A percentile compares a stretch with the other conserved stretches of the same genome.
These are phyloP conservation scores for Gnomoniopsis smithogilvyi DNA, from an alignment of 2,329 filamentous ascomycete species.

Conservation along the genomic window DNA sequence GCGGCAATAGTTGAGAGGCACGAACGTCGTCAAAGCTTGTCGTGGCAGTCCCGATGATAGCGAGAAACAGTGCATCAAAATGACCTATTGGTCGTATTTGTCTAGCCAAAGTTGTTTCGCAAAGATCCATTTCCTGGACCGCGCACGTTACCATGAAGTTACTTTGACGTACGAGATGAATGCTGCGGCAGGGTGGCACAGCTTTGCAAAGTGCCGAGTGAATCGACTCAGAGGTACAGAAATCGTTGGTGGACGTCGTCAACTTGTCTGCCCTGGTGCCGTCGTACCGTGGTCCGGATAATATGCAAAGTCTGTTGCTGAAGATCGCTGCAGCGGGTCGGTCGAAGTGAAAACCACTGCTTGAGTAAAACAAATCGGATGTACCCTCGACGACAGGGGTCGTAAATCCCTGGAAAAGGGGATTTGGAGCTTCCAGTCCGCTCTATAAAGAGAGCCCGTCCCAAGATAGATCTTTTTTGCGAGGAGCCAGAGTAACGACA, in stretches of 20 bases:
- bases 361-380: constrained; percentile 6
- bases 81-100: no score
- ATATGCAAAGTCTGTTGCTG: constrained; percentile 8
- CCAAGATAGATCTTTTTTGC: background rate
- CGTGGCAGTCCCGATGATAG: background rate
- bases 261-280: background rate
- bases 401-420: constrained; percentile 9
- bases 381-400: constrained; percentile 7
- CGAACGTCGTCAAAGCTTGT: background rate
- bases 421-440: background rate
- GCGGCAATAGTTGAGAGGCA: background rate
- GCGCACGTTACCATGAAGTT: background rate
- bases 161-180: background rate
- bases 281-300: constrained; percentile 16
- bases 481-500: background rate
- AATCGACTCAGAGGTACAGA: background rate
- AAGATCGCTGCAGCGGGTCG: constrained; percentile 3
- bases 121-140: background rate
- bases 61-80: background rate
- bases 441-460: background rate
- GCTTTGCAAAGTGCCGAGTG: background rate
- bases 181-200: constrained; percentile 1
- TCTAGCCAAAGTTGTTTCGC: no score
- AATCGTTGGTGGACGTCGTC: background rate
- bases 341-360: constrained; percentile 10